Evolutionary conservation across 352 stramenopile species (phyloP).

Genomic region (Globisporangium uncinulatum): DNA sequence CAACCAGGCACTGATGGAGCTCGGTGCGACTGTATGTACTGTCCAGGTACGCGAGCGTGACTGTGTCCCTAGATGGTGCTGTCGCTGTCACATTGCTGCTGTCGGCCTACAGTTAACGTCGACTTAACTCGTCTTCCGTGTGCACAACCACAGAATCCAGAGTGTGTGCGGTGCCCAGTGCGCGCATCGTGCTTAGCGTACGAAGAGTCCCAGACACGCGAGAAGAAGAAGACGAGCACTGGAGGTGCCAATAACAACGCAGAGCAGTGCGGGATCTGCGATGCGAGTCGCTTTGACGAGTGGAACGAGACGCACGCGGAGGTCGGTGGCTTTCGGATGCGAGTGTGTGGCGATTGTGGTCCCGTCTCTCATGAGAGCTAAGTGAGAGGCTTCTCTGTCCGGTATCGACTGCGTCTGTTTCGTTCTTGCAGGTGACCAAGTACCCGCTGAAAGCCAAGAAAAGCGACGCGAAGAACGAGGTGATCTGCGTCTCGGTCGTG

Average conservation of each 20-base stretch:
- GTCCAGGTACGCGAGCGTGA: constrained; percentile 40
- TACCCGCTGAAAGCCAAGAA: constrained; percentile 84
- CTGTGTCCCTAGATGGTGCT: neutral
- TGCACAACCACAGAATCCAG: constrained; percentile 43
- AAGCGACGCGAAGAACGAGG: constrained; percentile 67
- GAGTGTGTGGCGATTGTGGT: too few species aligned
- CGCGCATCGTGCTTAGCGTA: constrained; percentile 63
- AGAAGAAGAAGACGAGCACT: constrained; percentile 5
- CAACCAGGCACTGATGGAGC: constrained; percentile 99
- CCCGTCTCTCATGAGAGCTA: neutral
- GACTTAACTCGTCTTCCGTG: neutral
- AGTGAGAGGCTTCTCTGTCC: neutral
- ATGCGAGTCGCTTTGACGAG: constrained; percentile 43
- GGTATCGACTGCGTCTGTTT: neutral
- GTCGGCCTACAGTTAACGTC: neutral
- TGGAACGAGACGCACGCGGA: constrained; percentile 30
- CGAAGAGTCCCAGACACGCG: constrained; percentile 27
- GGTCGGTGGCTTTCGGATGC: constrained; percentile 1
- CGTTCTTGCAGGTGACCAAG: constrained; percentile 44
- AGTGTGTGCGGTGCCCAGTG: constrained; percentile 64
- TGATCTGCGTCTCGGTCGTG: constrained; percentile 69
- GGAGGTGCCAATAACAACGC: constrained; percentile 5
- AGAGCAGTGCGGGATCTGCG: constrained; percentile 51
- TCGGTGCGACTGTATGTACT: constrained; percentile 95
- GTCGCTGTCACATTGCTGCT: neutral